These are phyloP conservation scores for Irpex sp. DNA, from an alignment of 1,284 basidiomycete species.

Conservation along the genomic window DNA sequence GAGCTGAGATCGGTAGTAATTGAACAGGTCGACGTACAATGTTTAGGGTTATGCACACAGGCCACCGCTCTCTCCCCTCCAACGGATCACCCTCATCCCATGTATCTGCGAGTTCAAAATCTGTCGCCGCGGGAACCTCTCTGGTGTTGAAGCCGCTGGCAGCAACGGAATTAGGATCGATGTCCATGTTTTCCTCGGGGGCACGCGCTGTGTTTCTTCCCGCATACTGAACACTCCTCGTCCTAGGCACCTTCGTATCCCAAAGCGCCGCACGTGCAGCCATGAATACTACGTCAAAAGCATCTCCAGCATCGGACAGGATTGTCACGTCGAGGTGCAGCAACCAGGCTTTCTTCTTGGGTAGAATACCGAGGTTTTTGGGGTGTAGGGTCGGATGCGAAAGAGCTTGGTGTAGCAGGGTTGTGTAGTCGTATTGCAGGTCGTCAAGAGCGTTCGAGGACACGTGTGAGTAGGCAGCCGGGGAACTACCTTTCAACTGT, in stretches of 20 bases:
- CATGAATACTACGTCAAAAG: constrained; percentile 74
- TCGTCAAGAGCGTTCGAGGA: constrained; percentile 63
- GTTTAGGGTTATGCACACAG: constrained; percentile 73
- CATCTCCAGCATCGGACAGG: constrained; percentile 67
- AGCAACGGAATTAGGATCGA: constrained; percentile 33
- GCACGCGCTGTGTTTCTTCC: constrained; percentile 20
- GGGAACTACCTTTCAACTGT: constrained; percentile 54
- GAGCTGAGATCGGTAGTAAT: not conserved
- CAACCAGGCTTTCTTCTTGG: constrained; percentile 64
- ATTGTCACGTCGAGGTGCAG: constrained; percentile 68
- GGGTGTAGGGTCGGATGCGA: constrained; percentile 61
- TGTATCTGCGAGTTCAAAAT: constrained; percentile 80
- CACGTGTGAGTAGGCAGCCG: constrained; percentile 70
- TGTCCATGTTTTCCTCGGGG: constrained; percentile 44
- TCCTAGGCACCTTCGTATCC: constrained; percentile 76
- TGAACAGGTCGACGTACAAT: constrained; percentile 39
- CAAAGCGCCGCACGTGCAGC: constrained; percentile 72
- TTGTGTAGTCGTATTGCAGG: constrained; percentile 64
- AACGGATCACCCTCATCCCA: constrained; percentile 79
- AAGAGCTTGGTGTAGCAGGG: constrained; percentile 54
- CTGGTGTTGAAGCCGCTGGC: constrained; percentile 58
- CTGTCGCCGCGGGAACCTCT: constrained; percentile 45
- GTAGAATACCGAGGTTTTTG: constrained; percentile 58
- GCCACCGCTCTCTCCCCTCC: constrained; percentile 59
- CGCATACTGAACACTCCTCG: constrained; percentile 59